A percentile compares a stretch with the other conserved stretches of the same genome.
These are phyloP conservation scores for Kuraishia molischiana DNA, from an alignment of 805 yeast genomes.

Conservation along the genomic window DNA sequence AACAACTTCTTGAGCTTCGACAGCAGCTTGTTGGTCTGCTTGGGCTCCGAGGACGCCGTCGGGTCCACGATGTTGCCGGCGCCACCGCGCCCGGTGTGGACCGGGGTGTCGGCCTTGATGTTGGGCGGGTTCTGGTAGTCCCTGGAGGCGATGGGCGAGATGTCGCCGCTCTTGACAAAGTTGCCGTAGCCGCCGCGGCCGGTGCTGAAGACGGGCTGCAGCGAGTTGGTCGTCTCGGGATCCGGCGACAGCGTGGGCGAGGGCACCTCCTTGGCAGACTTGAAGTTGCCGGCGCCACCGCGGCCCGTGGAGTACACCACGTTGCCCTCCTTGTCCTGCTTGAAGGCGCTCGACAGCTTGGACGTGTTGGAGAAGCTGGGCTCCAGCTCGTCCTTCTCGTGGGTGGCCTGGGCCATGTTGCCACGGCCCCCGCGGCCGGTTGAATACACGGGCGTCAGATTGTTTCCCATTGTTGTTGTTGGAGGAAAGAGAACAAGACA, in stretches of 20 bases:
- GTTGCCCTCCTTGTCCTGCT: conserved; percentile 19
- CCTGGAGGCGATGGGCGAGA: conserved; percentile 1
- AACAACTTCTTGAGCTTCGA: conserved; percentile 4
- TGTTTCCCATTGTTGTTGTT: too few species aligned
- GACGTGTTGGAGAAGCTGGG: conserved; percentile 7
- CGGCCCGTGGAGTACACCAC: conserved; percentile 42
- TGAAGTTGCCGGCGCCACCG: conserved; percentile 48
- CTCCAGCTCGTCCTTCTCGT: conserved; percentile 5
- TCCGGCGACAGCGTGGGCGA: conserved; percentile 29
- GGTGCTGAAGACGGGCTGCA: conserved; percentile 32
- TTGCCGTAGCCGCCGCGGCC: conserved; percentile 55
- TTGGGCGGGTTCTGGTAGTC: background rate
- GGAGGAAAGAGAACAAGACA: too few species aligned
- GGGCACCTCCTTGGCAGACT: conserved; percentile 29
- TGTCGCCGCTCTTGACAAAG: conserved; percentile 20
- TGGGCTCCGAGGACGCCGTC: background rate
- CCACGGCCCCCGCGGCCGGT: conserved; percentile 28
- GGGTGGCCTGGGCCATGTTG: conserved; percentile 15
- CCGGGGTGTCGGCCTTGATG: background rate
- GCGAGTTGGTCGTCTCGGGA: conserved; percentile 23
- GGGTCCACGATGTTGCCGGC: conserved; percentile 4
- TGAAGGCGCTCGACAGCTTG: conserved; percentile 11
- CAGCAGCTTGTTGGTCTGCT: conserved; percentile 1
- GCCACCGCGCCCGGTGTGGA: conserved; percentile 4
- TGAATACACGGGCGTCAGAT: conserved; percentile 6